Evolutionary conservation across 148 eudicot species (phyloP), one percentile per base, ranked within the genome.

Genomic region (Rhododendron ferrugineum): DNA sequence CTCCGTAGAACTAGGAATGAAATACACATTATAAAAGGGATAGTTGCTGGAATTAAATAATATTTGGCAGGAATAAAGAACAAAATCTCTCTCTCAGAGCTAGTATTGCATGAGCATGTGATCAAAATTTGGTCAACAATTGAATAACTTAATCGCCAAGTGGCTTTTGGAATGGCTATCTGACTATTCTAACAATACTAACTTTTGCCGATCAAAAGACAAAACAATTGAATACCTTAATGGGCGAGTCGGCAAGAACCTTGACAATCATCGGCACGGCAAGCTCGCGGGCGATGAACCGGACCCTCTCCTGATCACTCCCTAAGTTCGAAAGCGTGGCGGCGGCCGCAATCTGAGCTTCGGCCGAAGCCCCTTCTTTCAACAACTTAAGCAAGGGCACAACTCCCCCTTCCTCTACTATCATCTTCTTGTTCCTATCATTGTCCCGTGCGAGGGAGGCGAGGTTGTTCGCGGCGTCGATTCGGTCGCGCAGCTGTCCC

Each of bases 391-490:
- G 85, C 49, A 95, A 85, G 14, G 95, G 93, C 16, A 86, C 83
- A 83, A 95, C 83, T 23, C 95, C 98, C 0, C 92, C 93, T 91
- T 95, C 96, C 72, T 92, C 96, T 9, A 92, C 93, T 13, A 95
- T 95, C 83, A 93, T 89, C 78, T 92, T 90, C 91, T 90, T 89
- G 84, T 88, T 91, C 79, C 96, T 84, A 18, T 90, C 88, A 74
- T 87, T 93, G 56, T 89, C 90, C 0, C 86, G 47, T 1, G 96
- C 96, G 8, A 91, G 74, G 32, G 88, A 88, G 7, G 91, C 91
- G 1, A 95, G 87, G 74, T 87, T 76, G 76, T 90, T 89, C 11
- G 95, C 94, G 26, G 92, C 91, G 0, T 92, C 96, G 66, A 92
- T 88, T 5, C 94, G 88, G 79, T 90, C 93, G 0, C 84, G 85